Conservation (phyloP, 139 green algal species). For the Desmodesmus armatus region DNA sequence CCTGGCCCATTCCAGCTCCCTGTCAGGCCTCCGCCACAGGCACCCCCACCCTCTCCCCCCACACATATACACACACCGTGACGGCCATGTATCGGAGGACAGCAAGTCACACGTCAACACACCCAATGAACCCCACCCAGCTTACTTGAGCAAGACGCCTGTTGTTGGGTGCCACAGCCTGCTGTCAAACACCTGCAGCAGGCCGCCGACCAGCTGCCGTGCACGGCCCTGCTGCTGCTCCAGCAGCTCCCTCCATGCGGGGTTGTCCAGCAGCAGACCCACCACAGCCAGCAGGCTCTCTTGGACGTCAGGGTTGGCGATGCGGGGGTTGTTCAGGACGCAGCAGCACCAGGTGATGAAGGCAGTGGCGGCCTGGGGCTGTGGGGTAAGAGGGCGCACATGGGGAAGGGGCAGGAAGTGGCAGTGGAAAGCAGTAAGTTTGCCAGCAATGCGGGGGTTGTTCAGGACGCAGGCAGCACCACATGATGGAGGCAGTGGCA, state of each 20-base stretch:
- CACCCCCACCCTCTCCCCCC: neutral
- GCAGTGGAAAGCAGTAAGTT: no score
- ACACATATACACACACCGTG: neutral
- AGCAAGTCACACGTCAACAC: no score
- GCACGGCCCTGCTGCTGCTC: constrained; percentile 62
- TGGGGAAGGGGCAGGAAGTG: neutral
- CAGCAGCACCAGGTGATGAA: constrained; percentile 27
- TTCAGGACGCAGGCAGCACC: no score
- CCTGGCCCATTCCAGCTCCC: no score
- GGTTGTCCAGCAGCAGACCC: constrained; percentile 40
- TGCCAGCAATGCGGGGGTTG: no score
- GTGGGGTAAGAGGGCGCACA: neutral
- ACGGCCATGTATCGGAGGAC: no score
- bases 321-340: constrained; percentile 11
- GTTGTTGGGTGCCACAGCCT: constrained; percentile 82
- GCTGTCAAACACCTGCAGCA: constrained; percentile 78
- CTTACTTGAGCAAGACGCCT: constrained; percentile 30
- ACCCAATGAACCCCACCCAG: no score
- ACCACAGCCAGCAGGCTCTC: constrained; percentile 50
- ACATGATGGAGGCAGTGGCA: no score
- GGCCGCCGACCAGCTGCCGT: constrained; percentile 59
- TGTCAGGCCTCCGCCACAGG: no score
- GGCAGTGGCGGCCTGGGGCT: neutral
- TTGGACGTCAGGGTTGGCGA: constrained; percentile 50
- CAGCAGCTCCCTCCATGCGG: constrained; percentile 60